Evolutionary conservation across 140 eudicot species (phyloP).

Genomic region (Senecio squalidus): DNA sequence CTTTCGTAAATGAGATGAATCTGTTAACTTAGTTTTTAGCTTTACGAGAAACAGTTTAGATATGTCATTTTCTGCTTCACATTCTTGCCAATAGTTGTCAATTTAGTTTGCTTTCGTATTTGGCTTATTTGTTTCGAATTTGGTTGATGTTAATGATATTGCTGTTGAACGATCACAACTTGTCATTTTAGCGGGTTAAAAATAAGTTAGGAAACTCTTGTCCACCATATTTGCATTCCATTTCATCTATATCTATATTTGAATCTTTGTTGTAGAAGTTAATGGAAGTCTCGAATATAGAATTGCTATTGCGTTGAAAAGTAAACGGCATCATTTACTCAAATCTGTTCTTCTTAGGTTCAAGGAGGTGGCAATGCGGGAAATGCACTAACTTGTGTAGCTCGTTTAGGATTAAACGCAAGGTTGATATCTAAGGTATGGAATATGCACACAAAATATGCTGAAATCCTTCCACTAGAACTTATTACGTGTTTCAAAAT

Average conservation of each 20-base stretch:
- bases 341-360: slow-evolving; percentile 35
- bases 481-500: slow-evolving; percentile 4
- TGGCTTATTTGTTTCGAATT: background rate
- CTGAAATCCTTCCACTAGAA: background rate
- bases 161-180: background rate
- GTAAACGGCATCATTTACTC: slow-evolving; percentile 2
- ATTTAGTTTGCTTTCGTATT: background rate
- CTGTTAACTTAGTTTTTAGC: background rate
- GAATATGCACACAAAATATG: background rate
- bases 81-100: background rate
- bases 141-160: slow-evolving; percentile 1
- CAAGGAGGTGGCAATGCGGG: slow-evolving; percentile 98
- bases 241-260: slow-evolving; percentile 5
- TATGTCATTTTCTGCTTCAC: background rate
- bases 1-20: background rate
- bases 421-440: slow-evolving; percentile 80
- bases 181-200: background rate
- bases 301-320: slow-evolving; percentile 3
- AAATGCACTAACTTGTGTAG: slow-evolving; percentile 92
- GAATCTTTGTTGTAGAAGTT: slow-evolving; percentile 2
- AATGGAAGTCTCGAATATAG: background rate
- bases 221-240: slow-evolving; percentile 2
- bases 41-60: background rate
- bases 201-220: background rate
- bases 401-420: slow-evolving; percentile 80